Evolutionary conservation across 768 basidiomycete species (phyloP), one percentile per base, ranked within the genome.

Genomic region (Coprinopsis marcescibilis): DNA sequence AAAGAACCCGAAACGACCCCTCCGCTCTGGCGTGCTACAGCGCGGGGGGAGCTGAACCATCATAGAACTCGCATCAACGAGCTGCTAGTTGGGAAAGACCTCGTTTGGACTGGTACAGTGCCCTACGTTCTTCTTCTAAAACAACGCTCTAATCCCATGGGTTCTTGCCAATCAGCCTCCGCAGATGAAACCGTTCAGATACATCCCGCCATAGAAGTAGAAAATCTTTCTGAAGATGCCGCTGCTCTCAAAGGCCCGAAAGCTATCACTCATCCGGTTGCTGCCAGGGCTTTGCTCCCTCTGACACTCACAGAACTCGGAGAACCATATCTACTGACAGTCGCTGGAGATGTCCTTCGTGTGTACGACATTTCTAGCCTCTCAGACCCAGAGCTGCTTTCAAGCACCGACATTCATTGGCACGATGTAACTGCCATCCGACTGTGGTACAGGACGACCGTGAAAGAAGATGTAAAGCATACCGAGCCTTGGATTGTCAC

Each of bases 21-120:
- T 1, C 64, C 73, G 1, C 67, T 78, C 35, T 83, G 84, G 81
- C 64, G 64, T 36, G 65, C 68, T 54, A 67, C 66, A 3, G 58
- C 78, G 44, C 69, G 68, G 55, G 70, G 72, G 24, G 86, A 90
- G 50, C 60, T 85, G 27, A 64, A 64, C 35, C 69, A 83, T 45
- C 95, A 98, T 62, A 79, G 92, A 47, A 94, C 92, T 4, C 76
- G 87, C 51, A 75, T 98, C 21, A 87, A 85, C 49, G 85, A 89
- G 45, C 69, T 96, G 47, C 45, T 69, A 11, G 73, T 80, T 27
- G 82, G 77, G 2, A 69, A 72, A n/a, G 84, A 75, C 1, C 74
- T 85, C n/a, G 66, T 97, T 17, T 97, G 93, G 93, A 91, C 88
- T 45, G 90, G 95, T 95, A 57, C 43, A 51, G 48, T 15, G 10